A percentile compares a stretch with the other conserved stretches of the same genome.
These are phyloP conservation scores for Arabidopsis hybrid DNA, from an alignment of 441 rosid species.

Conservation along the genomic window DNA sequence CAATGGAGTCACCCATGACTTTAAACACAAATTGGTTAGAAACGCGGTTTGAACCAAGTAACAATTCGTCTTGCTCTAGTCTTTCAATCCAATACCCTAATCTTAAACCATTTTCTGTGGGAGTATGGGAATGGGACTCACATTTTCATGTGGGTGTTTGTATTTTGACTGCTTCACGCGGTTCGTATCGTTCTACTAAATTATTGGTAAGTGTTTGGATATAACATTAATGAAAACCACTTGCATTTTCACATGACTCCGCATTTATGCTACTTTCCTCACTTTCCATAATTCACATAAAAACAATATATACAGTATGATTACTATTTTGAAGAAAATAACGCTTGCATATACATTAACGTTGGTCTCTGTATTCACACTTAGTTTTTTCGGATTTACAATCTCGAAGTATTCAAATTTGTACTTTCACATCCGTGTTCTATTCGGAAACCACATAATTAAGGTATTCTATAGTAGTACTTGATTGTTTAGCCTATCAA, in stretches of 20 bases:
- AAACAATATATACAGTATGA: background rate
- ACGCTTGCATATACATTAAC: background rate
- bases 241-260: slow-evolving; percentile 34
- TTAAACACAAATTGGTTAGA: no score
- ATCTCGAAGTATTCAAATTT: background rate
- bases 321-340: background rate
- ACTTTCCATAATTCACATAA: background rate
- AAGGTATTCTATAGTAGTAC: background rate
- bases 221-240: slow-evolving; percentile 11
- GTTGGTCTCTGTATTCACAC: slow-evolving; percentile 1
- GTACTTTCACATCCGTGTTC: background rate
- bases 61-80: no score
- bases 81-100: no score
- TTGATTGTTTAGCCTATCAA: no score
- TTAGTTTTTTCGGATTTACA: background rate
- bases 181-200: slow-evolving; percentile 8
- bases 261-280: slow-evolving; percentile 22
- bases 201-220: slow-evolving; percentile 3
- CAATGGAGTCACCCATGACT: no score
- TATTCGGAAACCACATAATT: background rate
- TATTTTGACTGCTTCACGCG: slow-evolving; percentile 29
- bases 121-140: slow-evolving; percentile 1
- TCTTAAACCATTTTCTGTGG: background rate
- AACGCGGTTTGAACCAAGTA: no score
- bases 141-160: background rate